These are phyloP conservation scores for Dimocarpus longan DNA, from an alignment of 345 rosid species.

Conservation along the genomic window DNA sequence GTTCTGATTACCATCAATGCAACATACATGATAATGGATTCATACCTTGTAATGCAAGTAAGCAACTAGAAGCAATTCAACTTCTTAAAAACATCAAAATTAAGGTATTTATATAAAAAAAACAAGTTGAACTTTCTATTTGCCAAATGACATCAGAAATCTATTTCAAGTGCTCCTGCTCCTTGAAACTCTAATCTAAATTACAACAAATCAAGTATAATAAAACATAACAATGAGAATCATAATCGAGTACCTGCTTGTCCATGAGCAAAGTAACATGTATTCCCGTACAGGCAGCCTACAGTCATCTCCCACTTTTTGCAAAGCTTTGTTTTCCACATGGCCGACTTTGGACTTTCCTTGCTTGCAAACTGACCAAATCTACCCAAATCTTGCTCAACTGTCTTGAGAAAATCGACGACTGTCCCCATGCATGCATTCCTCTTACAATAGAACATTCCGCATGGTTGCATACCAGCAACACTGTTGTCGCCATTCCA, in stretches of 20 bases:
- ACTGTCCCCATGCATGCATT: constrained; percentile 13
- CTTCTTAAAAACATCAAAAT: neutral
- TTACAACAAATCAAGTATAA: neutral
- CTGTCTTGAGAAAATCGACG: constrained; percentile 21
- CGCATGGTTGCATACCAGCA: constrained; percentile 7
- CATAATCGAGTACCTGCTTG: constrained; percentile 12
- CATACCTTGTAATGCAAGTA: neutral
- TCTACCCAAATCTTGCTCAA: neutral
- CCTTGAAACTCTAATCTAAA: neutral
- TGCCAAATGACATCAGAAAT: neutral
- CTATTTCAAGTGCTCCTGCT: neutral
- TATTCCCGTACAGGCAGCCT: constrained; percentile 23
- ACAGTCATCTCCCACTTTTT: constrained; percentile 20
- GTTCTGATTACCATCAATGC: neutral
- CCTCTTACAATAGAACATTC: constrained; percentile 15
- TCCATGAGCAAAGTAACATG: constrained; percentile 28
- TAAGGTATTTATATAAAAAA: neutral
- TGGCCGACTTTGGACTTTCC: neutral
- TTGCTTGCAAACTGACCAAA: neutral
- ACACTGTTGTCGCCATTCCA: neutral
- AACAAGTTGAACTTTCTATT: neutral
- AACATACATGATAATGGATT: neutral
- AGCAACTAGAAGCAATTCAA: neutral
- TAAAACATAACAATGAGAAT: neutral
- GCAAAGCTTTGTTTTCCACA: constrained; percentile 24